Conservation (phyloP, 2,329 filamentous ascomycete genomes). For the Arthrocladium fulminans region DNA sequence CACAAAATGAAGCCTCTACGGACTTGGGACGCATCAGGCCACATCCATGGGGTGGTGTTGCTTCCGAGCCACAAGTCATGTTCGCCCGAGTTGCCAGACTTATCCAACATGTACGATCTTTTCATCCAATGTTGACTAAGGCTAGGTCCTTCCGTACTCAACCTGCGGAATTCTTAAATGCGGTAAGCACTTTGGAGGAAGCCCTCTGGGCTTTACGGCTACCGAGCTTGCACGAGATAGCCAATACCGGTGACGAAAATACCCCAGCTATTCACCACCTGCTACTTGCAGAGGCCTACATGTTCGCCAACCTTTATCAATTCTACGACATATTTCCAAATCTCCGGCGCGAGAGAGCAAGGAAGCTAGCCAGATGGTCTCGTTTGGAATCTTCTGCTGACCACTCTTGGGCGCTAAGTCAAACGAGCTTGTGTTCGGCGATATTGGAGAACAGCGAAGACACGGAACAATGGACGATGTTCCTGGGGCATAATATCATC, state of each 20-base stretch:
- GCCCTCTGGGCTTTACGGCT: not conserved
- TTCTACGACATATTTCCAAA: not conserved
- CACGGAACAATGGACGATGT: too few species aligned
- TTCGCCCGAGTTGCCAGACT: too few species aligned
- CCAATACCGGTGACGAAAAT: not conserved
- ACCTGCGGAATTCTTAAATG: not conserved
- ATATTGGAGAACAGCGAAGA: too few species aligned
- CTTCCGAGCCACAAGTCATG: too few species aligned
- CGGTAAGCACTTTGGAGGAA: not conserved
- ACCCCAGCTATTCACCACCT: not conserved
- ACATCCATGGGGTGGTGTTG: too few species aligned
- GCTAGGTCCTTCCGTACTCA: too few species aligned
- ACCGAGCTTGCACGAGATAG: not conserved
- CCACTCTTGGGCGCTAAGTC: not conserved
- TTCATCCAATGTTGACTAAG: too few species aligned
- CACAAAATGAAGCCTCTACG: too few species aligned
- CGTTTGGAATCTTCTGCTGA: not conserved
- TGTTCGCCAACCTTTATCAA: not conserved
- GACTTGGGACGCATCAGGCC: too few species aligned
- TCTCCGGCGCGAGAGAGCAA: not conserved
- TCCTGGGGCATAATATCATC: too few species aligned
- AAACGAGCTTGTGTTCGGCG: too few species aligned
- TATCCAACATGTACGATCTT: too few species aligned
- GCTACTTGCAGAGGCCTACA: not conserved
- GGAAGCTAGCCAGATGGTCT: not conserved